Conservation (phyloP, 2,329 filamentous ascomycete genomes). For the Sclerotiophoma versabilis region DNA sequence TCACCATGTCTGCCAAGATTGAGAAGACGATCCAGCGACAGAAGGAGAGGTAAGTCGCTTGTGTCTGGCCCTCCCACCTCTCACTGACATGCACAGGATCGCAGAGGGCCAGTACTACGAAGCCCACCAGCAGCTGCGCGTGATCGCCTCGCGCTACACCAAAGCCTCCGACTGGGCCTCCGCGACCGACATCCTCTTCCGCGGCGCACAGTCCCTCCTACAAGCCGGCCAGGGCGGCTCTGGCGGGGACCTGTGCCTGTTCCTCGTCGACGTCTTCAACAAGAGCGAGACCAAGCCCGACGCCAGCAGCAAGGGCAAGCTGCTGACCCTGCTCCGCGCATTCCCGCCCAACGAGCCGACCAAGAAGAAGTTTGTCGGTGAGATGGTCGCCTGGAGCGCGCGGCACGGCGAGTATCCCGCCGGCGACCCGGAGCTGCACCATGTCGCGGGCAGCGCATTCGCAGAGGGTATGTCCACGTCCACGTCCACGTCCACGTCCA, state of each 20-base stretch:
- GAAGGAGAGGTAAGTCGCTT: conserved; percentile 69
- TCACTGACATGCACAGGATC: conserved; percentile 64
- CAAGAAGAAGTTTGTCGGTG: conserved; percentile 88
- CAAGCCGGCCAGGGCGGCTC: conserved; percentile 93
- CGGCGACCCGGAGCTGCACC: conserved; percentile 92
- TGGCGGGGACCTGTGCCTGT: conserved; percentile 85
- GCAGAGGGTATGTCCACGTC: conserved; percentile 70
- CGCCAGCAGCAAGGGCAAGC: conserved; percentile 72
- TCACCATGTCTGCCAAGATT: conserved; percentile 59
- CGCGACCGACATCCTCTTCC: conserved; percentile 85
- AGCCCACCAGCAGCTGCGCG: conserved; percentile 96
- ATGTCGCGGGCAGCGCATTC: conserved; percentile 85
- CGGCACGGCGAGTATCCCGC: conserved; percentile 87
- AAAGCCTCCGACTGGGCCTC: conserved; percentile 85
- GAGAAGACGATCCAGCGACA: conserved; percentile 77
- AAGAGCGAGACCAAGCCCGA: conserved; percentile 83
- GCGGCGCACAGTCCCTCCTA: conserved; percentile 83
- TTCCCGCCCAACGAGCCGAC: conserved; percentile 87
- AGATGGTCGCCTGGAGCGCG: conserved; percentile 88
- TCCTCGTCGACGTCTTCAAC: conserved; percentile 89
- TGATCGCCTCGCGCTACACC: conserved; percentile 91
- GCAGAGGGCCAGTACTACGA: conserved; percentile 94
- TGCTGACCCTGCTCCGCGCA: conserved; percentile 79
- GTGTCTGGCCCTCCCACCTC: not conserved
- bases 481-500: no score